Base-by-base conservation (phyloP, 2,329 filamentous ascomycete species). In the Aspergillus fructus region DNA sequence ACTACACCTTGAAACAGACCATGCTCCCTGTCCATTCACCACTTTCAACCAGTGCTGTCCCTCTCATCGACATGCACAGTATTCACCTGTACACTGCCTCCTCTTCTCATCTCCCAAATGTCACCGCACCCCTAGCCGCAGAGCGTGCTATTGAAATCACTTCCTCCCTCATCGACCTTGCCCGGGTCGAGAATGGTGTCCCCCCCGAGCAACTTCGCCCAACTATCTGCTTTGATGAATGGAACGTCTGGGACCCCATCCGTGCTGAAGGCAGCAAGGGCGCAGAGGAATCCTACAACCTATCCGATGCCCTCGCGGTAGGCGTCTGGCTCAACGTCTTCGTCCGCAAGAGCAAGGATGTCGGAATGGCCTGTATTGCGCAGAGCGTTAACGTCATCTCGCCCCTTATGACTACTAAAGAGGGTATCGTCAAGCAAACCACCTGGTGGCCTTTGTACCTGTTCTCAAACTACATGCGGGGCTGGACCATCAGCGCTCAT, bases 201-300 rank as follows among this genome's bases (percentile, higher is more conserved):
- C 81, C 87, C 0, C 75, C 81, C 0, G 76, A 78, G 0, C 83
- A 87, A n/a, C 82, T 83, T 4, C 78, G 82, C 3, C 87, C 85
- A 47, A 88, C 82, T 51, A 90, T 93, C 70, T 92, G 89, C 78
- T 92, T 92, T 69, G 89, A 93, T 69, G 89, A 92, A 73, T 92
- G 89, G 89, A 93, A 92, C 70, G 89, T 92, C 8, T 93, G 89
- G 89, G 88, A 91, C 65, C 87, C 88, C 0, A 78, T 81, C 53
- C 83, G 89, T 8, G 89, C 89, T 0, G 87, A 87, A 0, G 89
- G 89, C 15, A 85, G 89, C 65, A 72, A 83, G 59, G 89, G 89
- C 15, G 89, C 87, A 5, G 89, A 92, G 73, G 89, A 92, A 69
- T 77, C 74, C 65, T 90, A 92, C 76, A 91, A 86, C 0, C 81